phyloP scores from a whole-genome alignment of 495 filamentous ascomycete species.

The Lepidopterella palustris region DNA sequence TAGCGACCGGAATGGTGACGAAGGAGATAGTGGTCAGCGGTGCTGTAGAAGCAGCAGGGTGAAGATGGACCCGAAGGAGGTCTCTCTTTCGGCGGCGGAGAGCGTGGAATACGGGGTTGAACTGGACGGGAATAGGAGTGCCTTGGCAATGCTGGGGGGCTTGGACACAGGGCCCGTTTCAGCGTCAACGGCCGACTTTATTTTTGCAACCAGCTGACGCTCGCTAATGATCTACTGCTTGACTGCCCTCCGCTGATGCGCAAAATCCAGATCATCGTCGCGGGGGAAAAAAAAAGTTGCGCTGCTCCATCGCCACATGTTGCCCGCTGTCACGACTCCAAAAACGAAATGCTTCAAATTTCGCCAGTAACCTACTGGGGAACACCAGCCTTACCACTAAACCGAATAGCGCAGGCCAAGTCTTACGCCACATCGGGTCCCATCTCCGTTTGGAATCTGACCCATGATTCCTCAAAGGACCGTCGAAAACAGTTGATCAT shows the following conservation, averaged over 20 bases:
- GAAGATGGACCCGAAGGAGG: background rate
- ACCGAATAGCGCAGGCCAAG: background rate
- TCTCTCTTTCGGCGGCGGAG: background rate
- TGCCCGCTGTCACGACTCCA: too few species aligned
- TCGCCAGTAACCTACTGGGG: background rate
- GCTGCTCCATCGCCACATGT: background rate
- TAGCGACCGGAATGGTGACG: background rate
- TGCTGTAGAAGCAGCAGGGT: background rate
- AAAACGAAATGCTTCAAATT: background rate
- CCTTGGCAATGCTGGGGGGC: background rate
- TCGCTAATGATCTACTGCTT: background rate
- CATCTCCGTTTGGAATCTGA: constrained; percentile 1
- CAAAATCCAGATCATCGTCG: background rate
- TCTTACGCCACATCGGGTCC: background rate
- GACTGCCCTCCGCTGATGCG: too few species aligned
- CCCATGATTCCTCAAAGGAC: constrained; percentile 4
- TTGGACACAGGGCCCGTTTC: background rate
- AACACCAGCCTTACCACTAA: background rate
- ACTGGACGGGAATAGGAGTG: background rate
- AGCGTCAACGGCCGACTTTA: background rate
- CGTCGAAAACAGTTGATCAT: too few species aligned
- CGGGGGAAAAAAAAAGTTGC: too few species aligned
- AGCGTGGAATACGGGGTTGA: background rate
- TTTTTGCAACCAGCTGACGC: background rate
- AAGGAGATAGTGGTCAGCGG: background rate